Conservation (phyloP, 2,329 filamentous ascomycete species). For the Aspergillus viridinutans region DNA sequence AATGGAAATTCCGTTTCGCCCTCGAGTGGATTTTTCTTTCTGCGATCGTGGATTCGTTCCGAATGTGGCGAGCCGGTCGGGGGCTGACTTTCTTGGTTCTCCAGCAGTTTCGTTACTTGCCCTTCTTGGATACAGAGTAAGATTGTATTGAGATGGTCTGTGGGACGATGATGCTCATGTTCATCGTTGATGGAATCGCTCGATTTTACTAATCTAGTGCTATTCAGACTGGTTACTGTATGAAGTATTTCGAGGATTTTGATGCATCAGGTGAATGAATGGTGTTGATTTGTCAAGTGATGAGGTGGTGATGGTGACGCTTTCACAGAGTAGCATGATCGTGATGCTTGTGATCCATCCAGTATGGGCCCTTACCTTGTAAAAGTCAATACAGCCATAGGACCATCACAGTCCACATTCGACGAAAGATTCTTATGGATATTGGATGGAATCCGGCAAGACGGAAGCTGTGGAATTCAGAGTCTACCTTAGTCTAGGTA, state of each 20-base stretch:
- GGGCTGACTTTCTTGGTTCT: conserved; percentile 11
- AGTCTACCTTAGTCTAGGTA: not conserved
- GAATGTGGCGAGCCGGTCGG: conserved; percentile 19
- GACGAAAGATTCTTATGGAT: not conserved
- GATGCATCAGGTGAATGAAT: not conserved
- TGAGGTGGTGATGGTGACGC: not conserved
- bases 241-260: too few species aligned
- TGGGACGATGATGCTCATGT: not conserved
- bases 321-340: not conserved
- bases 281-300: not conserved
- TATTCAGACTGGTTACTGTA: not conserved
- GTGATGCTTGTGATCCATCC: not conserved
- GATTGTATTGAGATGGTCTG: not conserved
- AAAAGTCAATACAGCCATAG: not conserved
- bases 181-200: not conserved
- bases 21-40: not conserved
- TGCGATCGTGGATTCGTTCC: conserved; percentile 5
- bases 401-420: not conserved
- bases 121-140: not conserved
- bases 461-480: conserved; percentile 3
- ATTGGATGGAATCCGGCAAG: conserved; percentile 1
- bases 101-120: not conserved
- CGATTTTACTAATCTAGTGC: not conserved
- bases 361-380: not conserved
- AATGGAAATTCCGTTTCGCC: not conserved